phyloP scores from a whole-genome alignment of 306 rosid genomes.

The Astragalus glycyphyllos region DNA sequence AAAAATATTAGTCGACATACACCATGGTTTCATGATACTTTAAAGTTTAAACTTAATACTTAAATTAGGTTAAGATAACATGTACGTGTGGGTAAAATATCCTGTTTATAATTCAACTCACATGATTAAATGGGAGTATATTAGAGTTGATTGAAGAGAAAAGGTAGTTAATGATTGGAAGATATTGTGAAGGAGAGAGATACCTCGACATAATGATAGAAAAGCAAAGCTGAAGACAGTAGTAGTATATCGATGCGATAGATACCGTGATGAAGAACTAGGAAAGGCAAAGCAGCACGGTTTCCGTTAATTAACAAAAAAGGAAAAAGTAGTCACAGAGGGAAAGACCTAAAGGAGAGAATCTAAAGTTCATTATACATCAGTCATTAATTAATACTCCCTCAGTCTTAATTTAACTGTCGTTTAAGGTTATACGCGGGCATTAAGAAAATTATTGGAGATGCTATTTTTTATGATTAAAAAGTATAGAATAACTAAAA shows the following conservation, averaged over 20 bases:
- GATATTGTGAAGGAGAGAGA: background rate
- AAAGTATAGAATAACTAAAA: too few species aligned
- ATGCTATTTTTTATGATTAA: too few species aligned
- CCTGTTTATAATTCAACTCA: background rate
- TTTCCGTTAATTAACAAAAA: constrained; percentile 36
- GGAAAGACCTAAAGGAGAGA: constrained; percentile 36
- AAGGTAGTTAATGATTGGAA: constrained; percentile 35
- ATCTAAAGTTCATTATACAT: constrained; percentile 51
- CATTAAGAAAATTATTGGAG: too few species aligned
- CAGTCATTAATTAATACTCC: too few species aligned
- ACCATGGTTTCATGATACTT: too few species aligned
- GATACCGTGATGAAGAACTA: constrained; percentile 27
- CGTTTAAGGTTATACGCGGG: too few species aligned
- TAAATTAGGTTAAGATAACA: constrained; percentile 1
- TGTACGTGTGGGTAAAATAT: background rate
- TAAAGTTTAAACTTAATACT: too few species aligned
- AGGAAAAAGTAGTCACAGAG: constrained; percentile 44
- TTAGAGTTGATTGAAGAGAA: constrained; percentile 9
- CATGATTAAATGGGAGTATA: background rate
- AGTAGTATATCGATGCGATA: background rate
- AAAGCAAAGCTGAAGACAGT: constrained; percentile 12
- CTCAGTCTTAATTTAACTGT: too few species aligned
- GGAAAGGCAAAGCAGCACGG: constrained; percentile 31
- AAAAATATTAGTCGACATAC: too few species aligned
- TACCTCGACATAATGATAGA: background rate